Evolutionary conservation across 2,329 filamentous ascomycete genomes (phyloP).

Genomic region (Colletotrichum agaves): DNA sequence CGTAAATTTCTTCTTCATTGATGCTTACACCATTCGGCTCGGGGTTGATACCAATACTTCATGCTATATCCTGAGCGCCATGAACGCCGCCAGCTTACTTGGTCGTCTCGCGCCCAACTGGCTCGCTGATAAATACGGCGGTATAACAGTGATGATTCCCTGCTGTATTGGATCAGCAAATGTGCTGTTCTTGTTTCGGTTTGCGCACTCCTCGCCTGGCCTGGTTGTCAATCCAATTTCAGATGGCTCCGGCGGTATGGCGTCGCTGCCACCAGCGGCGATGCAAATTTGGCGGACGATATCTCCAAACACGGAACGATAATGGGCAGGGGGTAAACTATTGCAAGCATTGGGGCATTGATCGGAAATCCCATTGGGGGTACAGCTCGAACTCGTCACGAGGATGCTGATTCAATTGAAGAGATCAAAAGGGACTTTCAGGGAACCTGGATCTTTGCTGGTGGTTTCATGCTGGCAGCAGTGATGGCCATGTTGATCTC

Average conservation of each 20-base stretch:
- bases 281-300: constrained; percentile 32
- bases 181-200: constrained; percentile 28
- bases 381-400: constrained; percentile 14
- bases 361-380: constrained; percentile 37
- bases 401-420: not conserved
- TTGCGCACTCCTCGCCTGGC: constrained; percentile 21
- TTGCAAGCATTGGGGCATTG: constrained; percentile 32
- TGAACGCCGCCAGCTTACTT: constrained; percentile 37
- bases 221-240: constrained; percentile 28
- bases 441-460: constrained; percentile 29
- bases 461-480: constrained; percentile 29
- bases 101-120: constrained; percentile 38
- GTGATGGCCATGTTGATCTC: constrained; percentile 9
- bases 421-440: constrained; percentile 29
- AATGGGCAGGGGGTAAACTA: constrained; percentile 37
- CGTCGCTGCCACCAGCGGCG: constrained; percentile 34
- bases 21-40: constrained; percentile 26
- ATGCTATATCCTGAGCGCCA: constrained; percentile 36
- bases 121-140: constrained; percentile 35
- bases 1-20: constrained; percentile 32
- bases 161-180: constrained; percentile 29
- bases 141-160: constrained; percentile 31
- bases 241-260: constrained; percentile 37
- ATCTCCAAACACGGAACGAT: constrained; percentile 30
- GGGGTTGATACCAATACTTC: constrained; percentile 27